Evolutionary conservation across 805 yeast genomes (phyloP).

Genomic region (Kodamaea nitidulidarum): DNA sequence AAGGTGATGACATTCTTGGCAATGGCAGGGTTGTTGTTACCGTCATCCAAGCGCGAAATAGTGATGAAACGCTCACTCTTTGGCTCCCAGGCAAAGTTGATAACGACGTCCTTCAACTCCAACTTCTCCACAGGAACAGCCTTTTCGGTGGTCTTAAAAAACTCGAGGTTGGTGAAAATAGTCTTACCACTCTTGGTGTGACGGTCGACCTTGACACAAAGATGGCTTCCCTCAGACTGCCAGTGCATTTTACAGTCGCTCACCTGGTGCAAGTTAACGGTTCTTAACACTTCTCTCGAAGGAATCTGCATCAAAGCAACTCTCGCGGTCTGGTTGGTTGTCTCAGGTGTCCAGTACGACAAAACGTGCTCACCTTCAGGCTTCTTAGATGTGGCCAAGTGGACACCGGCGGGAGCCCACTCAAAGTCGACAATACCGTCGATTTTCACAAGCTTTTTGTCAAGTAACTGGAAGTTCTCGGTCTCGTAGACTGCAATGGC

Average conservation of each 20-base stretch:
- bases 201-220: constrained; percentile 95
- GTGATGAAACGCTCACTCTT: constrained; percentile 80
- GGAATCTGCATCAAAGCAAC: constrained; percentile 89
- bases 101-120: constrained; percentile 85
- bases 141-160: constrained; percentile 81
- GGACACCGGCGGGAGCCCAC: constrained; percentile 88
- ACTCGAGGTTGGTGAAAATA: constrained; percentile 83
- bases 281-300: constrained; percentile 75
- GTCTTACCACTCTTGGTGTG: constrained; percentile 95
- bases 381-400: constrained; percentile 51
- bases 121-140: constrained; percentile 93
- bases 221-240: constrained; percentile 81
- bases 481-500: constrained; percentile 89
- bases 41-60: constrained; percentile 59
- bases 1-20: constrained; percentile 67
- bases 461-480: constrained; percentile 71
- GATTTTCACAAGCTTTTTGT: constrained; percentile 78
- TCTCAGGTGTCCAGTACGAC: constrained; percentile 97
- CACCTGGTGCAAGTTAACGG: constrained; percentile 92
- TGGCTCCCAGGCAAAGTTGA: constrained; percentile 96
- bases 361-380: constrained; percentile 62
- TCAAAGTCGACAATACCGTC: constrained; percentile 87
- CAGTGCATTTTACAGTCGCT: constrained; percentile 86
- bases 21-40: constrained; percentile 64
- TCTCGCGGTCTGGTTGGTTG: constrained; percentile 87